A percentile compares a stretch with the other conserved stretches of the same genome.
Conservation (phyloP, 768 basidiomycete genomes). For the Filobasidium wieringae region DNA sequence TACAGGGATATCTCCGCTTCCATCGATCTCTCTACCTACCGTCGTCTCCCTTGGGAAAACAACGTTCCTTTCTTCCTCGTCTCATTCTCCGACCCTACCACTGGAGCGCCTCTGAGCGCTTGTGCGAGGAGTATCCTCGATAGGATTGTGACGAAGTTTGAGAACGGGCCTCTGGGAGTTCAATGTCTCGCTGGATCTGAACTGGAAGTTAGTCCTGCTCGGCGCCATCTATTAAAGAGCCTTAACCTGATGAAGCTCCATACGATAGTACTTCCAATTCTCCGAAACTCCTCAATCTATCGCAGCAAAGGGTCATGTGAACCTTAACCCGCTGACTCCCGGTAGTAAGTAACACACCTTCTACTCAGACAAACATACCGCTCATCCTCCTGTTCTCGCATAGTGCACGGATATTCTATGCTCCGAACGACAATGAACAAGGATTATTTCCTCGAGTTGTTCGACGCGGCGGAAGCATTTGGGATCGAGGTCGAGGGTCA, state of each 20-base stretch:
- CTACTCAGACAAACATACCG: not conserved
- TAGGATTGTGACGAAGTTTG: slow-evolving; percentile 46
- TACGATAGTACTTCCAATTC: slow-evolving; percentile 27
- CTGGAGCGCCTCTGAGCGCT: slow-evolving; percentile 59
- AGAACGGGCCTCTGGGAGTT: slow-evolving; percentile 43
- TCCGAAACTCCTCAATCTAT: slow-evolving; percentile 68
- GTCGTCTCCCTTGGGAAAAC: slow-evolving; percentile 83
- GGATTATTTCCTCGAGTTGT: slow-evolving; percentile 78
- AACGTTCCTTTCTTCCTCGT: slow-evolving; percentile 87
- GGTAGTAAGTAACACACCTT: slow-evolving; percentile 58
- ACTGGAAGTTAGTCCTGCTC: slow-evolving; percentile 58
- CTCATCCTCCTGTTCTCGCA: not conserved
- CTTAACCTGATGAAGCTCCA: not conserved
- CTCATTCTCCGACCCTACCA: slow-evolving; percentile 78
- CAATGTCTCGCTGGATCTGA: slow-evolving; percentile 77
- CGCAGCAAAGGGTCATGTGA: slow-evolving; percentile 63
- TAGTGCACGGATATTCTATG: slow-evolving; percentile 95
- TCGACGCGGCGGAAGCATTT: slow-evolving; percentile 55
- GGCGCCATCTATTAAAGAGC: not conserved
- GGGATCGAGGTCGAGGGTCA: slow-evolving; percentile 75
- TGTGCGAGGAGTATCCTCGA: slow-evolving; percentile 78
- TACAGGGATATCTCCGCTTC: slow-evolving; percentile 77
- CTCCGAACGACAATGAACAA: slow-evolving; percentile 80
- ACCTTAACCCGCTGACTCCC: slow-evolving; percentile 69
- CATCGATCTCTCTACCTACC: slow-evolving; percentile 76